phyloP scores from a whole-genome alignment of 352 stramenopile genomes.

The Pythium grandisporangium region DNA sequence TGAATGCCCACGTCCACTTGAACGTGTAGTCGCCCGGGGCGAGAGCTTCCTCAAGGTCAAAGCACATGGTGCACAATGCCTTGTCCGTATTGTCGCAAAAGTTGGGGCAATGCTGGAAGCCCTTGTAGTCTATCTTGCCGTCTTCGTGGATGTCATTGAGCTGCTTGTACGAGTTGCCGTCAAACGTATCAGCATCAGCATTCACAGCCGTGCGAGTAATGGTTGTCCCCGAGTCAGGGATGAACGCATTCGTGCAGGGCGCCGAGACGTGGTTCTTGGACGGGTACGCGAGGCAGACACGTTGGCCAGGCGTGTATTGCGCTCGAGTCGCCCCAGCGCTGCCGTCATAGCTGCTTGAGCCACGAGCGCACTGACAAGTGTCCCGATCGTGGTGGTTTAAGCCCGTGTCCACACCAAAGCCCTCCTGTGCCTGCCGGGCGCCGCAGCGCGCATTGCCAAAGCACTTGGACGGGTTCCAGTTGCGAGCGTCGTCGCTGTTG shows the following conservation, averaged over 20 bases:
- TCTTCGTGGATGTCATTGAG: constrained; percentile 14
- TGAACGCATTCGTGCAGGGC: constrained; percentile 17
- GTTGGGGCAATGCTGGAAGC: constrained; percentile 30
- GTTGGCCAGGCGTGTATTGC: constrained; percentile 22
- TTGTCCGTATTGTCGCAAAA: constrained; percentile 22
- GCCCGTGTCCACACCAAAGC: constrained; percentile 20
- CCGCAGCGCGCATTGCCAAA: constrained; percentile 17
- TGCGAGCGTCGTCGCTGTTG: constrained; percentile 4
- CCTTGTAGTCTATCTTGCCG: constrained; percentile 27
- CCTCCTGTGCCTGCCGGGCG: constrained; percentile 6
- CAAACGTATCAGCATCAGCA: constrained; percentile 7
- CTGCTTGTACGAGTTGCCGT: constrained; percentile 10
- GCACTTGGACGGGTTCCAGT: constrained; percentile 16
- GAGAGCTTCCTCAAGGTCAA: constrained; percentile 24
- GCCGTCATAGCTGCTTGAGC: constrained; percentile 8
- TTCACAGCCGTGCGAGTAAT: constrained; percentile 14
- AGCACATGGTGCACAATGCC: constrained; percentile 31
- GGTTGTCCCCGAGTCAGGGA: constrained; percentile 16
- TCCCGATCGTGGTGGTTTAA: constrained; percentile 14
- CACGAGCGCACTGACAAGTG: constrained; percentile 15
- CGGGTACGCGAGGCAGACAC: constrained; percentile 27
- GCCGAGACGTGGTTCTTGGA: constrained; percentile 29
- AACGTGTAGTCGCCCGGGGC: constrained; percentile 27
- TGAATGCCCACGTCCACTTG: constrained; percentile 26
- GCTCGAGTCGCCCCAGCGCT: constrained; percentile 11